Evolutionary conservation across 139 green algal species (phyloP).

Genomic region (Chlamydomonas applanata): DNA sequence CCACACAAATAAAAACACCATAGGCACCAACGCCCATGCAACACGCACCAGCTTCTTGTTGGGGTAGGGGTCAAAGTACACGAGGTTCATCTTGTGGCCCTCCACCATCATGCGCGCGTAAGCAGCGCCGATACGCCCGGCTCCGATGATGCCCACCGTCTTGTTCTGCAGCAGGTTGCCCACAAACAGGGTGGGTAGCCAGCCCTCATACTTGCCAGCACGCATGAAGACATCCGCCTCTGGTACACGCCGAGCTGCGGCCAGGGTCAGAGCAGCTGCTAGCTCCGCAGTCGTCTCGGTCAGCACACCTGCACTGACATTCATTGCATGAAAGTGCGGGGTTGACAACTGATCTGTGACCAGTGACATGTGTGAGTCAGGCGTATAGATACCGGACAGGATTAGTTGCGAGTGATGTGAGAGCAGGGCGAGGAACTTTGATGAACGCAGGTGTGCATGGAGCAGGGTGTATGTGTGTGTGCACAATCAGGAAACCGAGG

Average conservation of each 20-base stretch:
- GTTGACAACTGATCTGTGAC: too few species aligned
- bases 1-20: too few species aligned
- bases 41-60: conserved; percentile 74
- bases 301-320: conserved; percentile 68
- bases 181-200: conserved; percentile 95
- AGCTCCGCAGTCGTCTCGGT: conserved; percentile 98
- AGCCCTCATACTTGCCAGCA: conserved; percentile 90
- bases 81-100: conserved; percentile 98
- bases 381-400: too few species aligned
- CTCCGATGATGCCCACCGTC: conserved; percentile 95
- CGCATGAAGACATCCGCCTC: conserved; percentile 98
- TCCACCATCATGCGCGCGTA: conserved; percentile 99
- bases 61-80: conserved; percentile 96
- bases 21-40: too few species aligned
- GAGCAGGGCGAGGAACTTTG: too few species aligned
- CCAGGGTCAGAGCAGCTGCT: conserved; percentile 88
- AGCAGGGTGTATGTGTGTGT: not conserved
- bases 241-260: conserved; percentile 85
- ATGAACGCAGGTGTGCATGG: too few species aligned
- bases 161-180: conserved; percentile 78
- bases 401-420: too few species aligned
- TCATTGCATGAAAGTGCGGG: not conserved
- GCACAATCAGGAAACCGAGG: too few species aligned
- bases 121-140: conserved; percentile 88
- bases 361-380: too few species aligned